Evolutionary conservation across 495 filamentous ascomycete genomes (phyloP).

Genomic region (Amphirosellinia nigrospora): DNA sequence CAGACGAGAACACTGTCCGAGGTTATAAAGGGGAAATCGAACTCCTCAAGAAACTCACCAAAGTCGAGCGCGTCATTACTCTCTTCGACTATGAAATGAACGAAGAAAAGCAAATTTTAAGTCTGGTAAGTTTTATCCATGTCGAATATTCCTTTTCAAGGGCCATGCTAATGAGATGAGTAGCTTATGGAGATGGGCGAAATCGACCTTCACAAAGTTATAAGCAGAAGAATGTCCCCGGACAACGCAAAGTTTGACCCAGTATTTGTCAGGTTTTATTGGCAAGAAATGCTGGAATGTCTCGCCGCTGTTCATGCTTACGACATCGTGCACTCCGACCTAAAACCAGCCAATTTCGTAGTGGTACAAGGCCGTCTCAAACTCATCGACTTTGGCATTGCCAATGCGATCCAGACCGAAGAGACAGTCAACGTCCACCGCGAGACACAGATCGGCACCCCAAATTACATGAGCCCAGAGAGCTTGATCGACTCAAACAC

Average conservation of each 20-base stretch:
- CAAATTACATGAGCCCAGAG: slow-evolving; percentile 99
- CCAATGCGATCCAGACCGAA: slow-evolving; percentile 91
- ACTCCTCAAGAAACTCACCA: slow-evolving; percentile 77
- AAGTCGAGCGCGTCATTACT: slow-evolving; percentile 86
- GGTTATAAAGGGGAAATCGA: slow-evolving; percentile 99
- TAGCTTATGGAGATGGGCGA: slow-evolving; percentile 98
- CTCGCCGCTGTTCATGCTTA: slow-evolving; percentile 83
- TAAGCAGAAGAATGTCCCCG: slow-evolving; percentile 69
- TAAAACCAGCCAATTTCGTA: slow-evolving; percentile 95
- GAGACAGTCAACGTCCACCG: slow-evolving; percentile 97
- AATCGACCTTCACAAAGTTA: slow-evolving; percentile 88
- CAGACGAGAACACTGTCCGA: slow-evolving; percentile 79
- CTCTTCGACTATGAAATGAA: slow-evolving; percentile 95
- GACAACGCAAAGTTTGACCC: slow-evolving; percentile 82
- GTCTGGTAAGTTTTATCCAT: slow-evolving; percentile 64
- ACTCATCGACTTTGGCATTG: slow-evolving; percentile 95
- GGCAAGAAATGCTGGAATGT: slow-evolving; percentile 99
- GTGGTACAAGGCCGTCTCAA: slow-evolving; percentile 84
- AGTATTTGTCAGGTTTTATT: slow-evolving; percentile 93
- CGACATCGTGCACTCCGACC: slow-evolving; percentile 94
- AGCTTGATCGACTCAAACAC: slow-evolving; percentile 85
- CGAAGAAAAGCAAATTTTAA: slow-evolving; percentile 81
- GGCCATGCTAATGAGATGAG: slow-evolving; percentile 17
- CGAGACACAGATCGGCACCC: slow-evolving; percentile 91
- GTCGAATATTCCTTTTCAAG: neutral